Conservation (phyloP, 306 rosid species). For the Prunus persica region DNA sequence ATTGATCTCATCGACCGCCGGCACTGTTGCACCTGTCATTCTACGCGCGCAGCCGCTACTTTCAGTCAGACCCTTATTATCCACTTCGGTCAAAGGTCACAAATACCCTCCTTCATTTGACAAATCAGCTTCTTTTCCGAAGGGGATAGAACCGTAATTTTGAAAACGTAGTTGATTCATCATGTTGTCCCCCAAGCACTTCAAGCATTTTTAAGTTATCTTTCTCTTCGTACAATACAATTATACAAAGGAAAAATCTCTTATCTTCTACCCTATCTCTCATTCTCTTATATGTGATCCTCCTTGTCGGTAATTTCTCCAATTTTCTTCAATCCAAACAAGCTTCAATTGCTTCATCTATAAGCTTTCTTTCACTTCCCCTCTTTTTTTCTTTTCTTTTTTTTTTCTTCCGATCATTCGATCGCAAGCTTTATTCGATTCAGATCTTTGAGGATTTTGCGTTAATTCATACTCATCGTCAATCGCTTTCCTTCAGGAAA, state of each 20-base stretch:
- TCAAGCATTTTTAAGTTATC: not conserved
- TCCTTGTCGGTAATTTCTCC: slow-evolving; percentile 6
- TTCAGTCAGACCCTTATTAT: not conserved
- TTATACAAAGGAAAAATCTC: slow-evolving; percentile 25
- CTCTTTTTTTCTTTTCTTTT: not conserved
- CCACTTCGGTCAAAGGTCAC: slow-evolving; percentile 16
- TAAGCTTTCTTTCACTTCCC: slow-evolving; percentile 1
- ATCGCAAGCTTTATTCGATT: not conserved
- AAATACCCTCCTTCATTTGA: slow-evolving; percentile 1
- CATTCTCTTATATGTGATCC: slow-evolving; percentile 15
- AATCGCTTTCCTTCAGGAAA: not conserved
- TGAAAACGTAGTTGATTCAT: not conserved
- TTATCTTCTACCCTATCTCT: slow-evolving; percentile 42
- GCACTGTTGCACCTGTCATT: slow-evolving; percentile 24
- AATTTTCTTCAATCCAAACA: not conserved
- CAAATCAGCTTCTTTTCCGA: not conserved
- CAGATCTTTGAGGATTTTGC: slow-evolving; percentile 14
- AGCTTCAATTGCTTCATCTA: slow-evolving; percentile 8
- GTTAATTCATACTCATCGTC: too few relatives aligned
- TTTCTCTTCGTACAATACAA: not conserved
- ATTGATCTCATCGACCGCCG: slow-evolving; percentile 32
- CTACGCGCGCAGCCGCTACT: slow-evolving; percentile 5
- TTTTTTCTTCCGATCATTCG: not conserved
- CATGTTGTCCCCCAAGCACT: not conserved
- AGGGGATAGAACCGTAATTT: not conserved